A percentile compares a stretch with the other conserved stretches of the same genome.
Evolutionary conservation across 441 rosid species (phyloP).

Genomic region (Dalechampia spathulata): DNA sequence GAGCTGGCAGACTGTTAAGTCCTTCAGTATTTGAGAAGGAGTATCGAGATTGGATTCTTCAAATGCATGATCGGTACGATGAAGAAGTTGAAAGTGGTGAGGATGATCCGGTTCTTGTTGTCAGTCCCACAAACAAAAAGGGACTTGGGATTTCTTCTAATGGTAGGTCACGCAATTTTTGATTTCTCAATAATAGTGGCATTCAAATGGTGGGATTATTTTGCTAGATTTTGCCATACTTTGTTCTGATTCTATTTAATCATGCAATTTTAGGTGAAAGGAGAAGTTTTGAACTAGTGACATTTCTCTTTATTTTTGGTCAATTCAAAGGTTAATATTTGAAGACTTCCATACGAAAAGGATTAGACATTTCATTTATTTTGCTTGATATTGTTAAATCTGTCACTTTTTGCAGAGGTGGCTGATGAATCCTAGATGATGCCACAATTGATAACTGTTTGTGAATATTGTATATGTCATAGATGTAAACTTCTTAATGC

Average conservation of each 20-base stretch:
- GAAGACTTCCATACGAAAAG: background rate
- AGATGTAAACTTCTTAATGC: background rate
- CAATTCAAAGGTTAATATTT: background rate
- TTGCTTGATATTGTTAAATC: background rate
- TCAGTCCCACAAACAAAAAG: conserved; percentile 37
- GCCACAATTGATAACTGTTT: background rate
- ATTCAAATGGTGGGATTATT: background rate
- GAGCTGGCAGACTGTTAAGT: conserved; percentile 24
- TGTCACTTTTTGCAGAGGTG: background rate
- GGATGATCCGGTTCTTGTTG: conserved; percentile 45
- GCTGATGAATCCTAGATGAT: background rate
- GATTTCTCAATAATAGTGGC: no score
- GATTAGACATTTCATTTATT: no score
- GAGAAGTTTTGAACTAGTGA: background rate
- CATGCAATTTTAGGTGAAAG: background rate
- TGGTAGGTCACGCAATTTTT: no score
- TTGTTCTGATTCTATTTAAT: conserved; percentile 4
- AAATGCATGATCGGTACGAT: conserved; percentile 59
- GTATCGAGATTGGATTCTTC: conserved; percentile 57
- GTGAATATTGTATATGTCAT: background rate
- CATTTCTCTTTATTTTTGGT: background rate
- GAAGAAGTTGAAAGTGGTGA: conserved; percentile 44
- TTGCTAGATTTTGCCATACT: background rate
- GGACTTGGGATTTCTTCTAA: conserved; percentile 48
- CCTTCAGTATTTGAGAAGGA: conserved; percentile 44